These are phyloP conservation scores for Hypoxylon lienhwacheense DNA, from an alignment of 495 filamentous ascomycete genomes.

Conservation along the genomic window DNA sequence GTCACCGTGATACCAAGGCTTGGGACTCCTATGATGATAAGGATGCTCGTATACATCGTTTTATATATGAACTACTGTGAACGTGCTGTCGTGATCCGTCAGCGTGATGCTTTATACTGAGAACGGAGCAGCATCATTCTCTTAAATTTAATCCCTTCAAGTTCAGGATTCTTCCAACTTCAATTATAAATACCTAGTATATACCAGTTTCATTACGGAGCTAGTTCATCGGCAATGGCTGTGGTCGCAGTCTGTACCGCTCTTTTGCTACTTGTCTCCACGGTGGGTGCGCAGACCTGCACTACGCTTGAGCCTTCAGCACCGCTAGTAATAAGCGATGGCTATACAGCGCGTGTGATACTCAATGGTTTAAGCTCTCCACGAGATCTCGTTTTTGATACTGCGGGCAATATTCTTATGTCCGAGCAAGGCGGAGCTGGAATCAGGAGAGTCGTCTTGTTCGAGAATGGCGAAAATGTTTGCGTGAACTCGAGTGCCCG, in stretches of 20 bases:
- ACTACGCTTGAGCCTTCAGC: constrained; percentile 13
- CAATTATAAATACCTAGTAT: not conserved
- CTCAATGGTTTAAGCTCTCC: constrained; percentile 54
- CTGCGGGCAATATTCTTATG: constrained; percentile 58
- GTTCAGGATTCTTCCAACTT: not conserved
- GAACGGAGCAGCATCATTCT: too few species aligned
- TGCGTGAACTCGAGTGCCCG: constrained; percentile 44
- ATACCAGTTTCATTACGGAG: not conserved
- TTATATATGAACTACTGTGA: not conserved
- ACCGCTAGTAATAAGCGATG: constrained; percentile 49
- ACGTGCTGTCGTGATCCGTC: not conserved
- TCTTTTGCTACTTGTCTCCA: constrained; percentile 14
- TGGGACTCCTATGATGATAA: not conserved
- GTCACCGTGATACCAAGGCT: not conserved
- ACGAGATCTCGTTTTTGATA: constrained; percentile 60
- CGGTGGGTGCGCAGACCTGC: constrained; percentile 13
- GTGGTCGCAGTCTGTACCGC: constrained; percentile 1
- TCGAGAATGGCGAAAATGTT: constrained; percentile 53
- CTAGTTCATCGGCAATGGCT: constrained; percentile 5
- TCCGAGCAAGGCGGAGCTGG: constrained; percentile 55
- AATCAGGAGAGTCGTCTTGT: constrained; percentile 50
- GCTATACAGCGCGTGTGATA: constrained; percentile 56
- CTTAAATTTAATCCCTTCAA: too few species aligned
- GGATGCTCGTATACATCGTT: not conserved
- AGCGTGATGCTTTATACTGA: not conserved